Conservation (phyloP, 2,329 filamentous ascomycete species). For the Diplodia mutila region DNA sequence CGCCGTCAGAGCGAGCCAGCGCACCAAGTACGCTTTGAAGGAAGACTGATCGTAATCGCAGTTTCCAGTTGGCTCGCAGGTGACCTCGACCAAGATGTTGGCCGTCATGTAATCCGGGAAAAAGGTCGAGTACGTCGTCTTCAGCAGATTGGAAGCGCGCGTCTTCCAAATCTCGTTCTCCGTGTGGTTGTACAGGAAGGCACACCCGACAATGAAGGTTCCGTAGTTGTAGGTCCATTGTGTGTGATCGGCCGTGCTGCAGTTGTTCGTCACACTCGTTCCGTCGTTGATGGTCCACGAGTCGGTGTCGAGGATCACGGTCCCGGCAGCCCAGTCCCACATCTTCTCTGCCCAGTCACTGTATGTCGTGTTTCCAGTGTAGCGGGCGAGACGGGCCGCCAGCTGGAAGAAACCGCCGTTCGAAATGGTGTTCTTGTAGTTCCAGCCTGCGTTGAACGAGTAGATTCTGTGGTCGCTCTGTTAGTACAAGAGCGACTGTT, state of each 20-base stretch:
- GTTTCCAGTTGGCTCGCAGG: constrained; percentile 63
- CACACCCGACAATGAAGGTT: constrained; percentile 67
- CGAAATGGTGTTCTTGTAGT: constrained; percentile 57
- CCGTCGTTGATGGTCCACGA: constrained; percentile 59
- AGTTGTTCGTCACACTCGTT: constrained; percentile 49
- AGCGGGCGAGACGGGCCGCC: constrained; percentile 44
- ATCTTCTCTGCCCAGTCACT: constrained; percentile 61
- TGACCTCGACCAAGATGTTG: constrained; percentile 66
- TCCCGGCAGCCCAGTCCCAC: constrained; percentile 43
- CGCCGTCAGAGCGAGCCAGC: constrained; percentile 65
- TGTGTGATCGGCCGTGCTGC: constrained; percentile 56
- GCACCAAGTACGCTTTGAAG: constrained; percentile 72
- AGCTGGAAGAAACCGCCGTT: constrained; percentile 58
- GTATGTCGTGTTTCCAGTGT: constrained; percentile 57
- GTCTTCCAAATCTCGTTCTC: constrained; percentile 57
- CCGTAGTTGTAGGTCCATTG: constrained; percentile 70
- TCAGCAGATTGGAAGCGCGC: constrained; percentile 57
- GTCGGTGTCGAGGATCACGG: constrained; percentile 61
- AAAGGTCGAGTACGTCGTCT: constrained; percentile 49
- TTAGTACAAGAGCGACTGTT: neutral
- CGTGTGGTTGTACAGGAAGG: constrained; percentile 66
- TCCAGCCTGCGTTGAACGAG: constrained; percentile 55
- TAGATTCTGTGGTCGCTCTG: constrained; percentile 33
- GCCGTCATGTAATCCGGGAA: constrained; percentile 60
- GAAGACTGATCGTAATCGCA: constrained; percentile 74